These are phyloP conservation scores for Agaricus sinodeliciosus DNA, from an alignment of 768 basidiomycete species.

Conservation along the genomic window DNA sequence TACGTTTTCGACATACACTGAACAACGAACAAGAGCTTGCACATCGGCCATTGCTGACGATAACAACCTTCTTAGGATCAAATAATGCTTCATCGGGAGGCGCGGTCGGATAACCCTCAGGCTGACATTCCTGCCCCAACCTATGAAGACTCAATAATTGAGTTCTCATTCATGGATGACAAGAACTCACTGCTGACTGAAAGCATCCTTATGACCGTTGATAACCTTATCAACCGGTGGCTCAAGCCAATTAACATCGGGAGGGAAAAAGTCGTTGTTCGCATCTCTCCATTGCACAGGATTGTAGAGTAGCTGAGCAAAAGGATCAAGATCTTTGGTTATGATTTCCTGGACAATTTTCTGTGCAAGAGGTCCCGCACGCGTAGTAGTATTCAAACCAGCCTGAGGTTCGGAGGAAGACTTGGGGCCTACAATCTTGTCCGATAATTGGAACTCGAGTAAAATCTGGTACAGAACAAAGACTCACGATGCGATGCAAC, in stretches of 20 bases:
- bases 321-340: slow-evolving; percentile 36
- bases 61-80: slow-evolving; percentile 42
- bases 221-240: slow-evolving; percentile 35
- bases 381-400: slow-evolving; percentile 44
- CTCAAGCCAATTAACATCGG: slow-evolving; percentile 41
- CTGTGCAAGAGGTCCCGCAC: slow-evolving; percentile 44
- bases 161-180: neutral
- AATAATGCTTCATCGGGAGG: slow-evolving; percentile 44
- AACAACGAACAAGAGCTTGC: slow-evolving; percentile 45
- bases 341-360: slow-evolving; percentile 39
- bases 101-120: slow-evolving; percentile 16
- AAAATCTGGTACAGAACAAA: neutral
- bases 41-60: slow-evolving; percentile 53
- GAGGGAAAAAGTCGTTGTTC: slow-evolving; percentile 34
- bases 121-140: slow-evolving; percentile 38
- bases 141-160: slow-evolving; percentile 19
- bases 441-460: neutral
- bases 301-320: slow-evolving; percentile 38
- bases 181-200: slow-evolving; percentile 37
- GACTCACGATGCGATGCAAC: slow-evolving; percentile 40
- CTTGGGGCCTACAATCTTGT: slow-evolving; percentile 48
- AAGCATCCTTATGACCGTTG: slow-evolving; percentile 45
- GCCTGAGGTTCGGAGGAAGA: slow-evolving; percentile 48
- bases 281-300: slow-evolving; percentile 42
- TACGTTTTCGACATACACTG: slow-evolving; percentile 28